Percentiles rank a stretch among this genome's conserved stretches.
These are phyloP conservation scores for Fomitopsis pulvina DNA, from an alignment of 768 basidiomycete genomes.

Conservation along the genomic window DNA sequence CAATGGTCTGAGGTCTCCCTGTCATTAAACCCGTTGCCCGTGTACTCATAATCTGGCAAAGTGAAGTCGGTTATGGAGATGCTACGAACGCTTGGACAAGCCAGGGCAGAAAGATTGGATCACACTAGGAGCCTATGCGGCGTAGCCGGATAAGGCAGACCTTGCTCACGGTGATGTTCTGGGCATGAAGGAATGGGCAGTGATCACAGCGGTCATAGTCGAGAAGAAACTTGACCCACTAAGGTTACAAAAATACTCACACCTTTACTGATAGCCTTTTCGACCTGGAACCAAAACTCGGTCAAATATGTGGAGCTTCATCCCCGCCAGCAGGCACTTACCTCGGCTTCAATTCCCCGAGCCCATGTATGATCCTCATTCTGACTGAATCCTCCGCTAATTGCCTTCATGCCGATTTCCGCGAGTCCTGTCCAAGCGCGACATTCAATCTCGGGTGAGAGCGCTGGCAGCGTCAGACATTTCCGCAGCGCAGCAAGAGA, in stretches of 20 bases:
- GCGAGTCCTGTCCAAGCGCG: conserved; percentile 65
- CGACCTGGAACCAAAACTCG: conserved; percentile 31
- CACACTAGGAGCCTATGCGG: no score
- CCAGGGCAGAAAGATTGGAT: no score
- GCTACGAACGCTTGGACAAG: no score
- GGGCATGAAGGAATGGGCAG: background rate
- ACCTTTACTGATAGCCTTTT: conserved; percentile 63
- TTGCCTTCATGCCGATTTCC: conserved; percentile 58
- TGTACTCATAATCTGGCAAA: no score
- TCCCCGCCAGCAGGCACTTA: conserved; percentile 22
- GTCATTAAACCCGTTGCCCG: no score
- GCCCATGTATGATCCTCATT: conserved; percentile 36
- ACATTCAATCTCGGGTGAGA: conserved; percentile 59
- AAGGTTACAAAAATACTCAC: conserved; percentile 34
- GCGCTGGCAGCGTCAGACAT: conserved; percentile 42
- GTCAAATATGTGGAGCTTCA: background rate
- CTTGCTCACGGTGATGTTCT: no score
- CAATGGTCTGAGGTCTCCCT: no score
- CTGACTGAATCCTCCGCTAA: conserved; percentile 37
- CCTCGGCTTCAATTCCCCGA: conserved; percentile 49
- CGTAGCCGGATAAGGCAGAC: no score
- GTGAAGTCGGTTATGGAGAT: no score
- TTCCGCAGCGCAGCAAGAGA: conserved; percentile 50
- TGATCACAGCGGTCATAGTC: background rate
- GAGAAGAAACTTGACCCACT: background rate